Conservation (phyloP, 1,139 yeast genomes). For the Suhomyces terraborum region DNA sequence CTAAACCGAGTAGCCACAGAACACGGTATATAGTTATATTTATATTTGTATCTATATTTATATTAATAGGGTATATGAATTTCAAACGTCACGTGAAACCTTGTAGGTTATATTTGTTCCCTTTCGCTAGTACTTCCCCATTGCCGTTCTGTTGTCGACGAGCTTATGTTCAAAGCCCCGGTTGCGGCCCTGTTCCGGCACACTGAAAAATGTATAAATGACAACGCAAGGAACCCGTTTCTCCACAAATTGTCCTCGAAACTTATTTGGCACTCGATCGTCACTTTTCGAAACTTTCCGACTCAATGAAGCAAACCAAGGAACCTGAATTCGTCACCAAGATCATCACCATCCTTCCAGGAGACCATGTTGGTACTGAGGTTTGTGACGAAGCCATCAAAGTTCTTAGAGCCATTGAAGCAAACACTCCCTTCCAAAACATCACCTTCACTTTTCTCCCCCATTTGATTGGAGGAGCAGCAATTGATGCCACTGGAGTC, state of each 20-base stretch:
- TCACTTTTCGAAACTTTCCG: too few relatives aligned
- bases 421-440: slow-evolving; percentile 53
- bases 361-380: slow-evolving; percentile 96
- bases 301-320: too few relatives aligned
- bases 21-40: too few relatives aligned
- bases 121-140: neutral
- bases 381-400: slow-evolving; percentile 88
- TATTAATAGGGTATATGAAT: slow-evolving; percentile 3
- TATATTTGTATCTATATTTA: neutral
- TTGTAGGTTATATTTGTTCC: neutral
- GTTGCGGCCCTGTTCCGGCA: slow-evolving; percentile 6
- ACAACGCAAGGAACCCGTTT: slow-evolving; percentile 1
- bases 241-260: neutral
- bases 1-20: too few relatives aligned
- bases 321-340: slow-evolving; percentile 51
- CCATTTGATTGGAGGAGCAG: slow-evolving; percentile 96
- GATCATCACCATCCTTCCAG: slow-evolving; percentile 85
- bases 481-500: slow-evolving; percentile 92
- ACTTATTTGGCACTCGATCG: too few relatives aligned
- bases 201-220: slow-evolving; percentile 5
- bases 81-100: neutral
- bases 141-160: neutral
- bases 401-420: slow-evolving; percentile 77
- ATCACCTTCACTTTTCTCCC: slow-evolving; percentile 73
- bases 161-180: too few relatives aligned